Evolutionary conservation across 148 eudicot genomes (phyloP).

Genomic region (Rhododendron ovatum): DNA sequence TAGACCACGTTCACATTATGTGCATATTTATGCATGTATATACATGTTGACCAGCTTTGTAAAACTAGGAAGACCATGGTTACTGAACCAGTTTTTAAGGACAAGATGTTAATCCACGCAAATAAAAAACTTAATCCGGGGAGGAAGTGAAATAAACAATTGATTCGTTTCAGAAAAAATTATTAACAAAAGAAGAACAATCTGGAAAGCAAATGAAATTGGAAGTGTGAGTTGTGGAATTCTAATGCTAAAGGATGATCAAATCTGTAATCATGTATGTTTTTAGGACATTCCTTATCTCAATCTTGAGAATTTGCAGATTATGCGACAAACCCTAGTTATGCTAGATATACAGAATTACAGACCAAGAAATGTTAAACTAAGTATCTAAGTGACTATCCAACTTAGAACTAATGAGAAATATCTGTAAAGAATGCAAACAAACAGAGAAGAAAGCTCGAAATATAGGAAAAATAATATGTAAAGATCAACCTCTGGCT

Average conservation of each 20-base stretch:
- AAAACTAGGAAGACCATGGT: not conserved
- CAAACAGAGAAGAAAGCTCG: not conserved
- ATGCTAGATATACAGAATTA: not conserved
- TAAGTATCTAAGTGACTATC: not conserved
- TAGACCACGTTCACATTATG: not conserved
- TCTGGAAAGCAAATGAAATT: not conserved
- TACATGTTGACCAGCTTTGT: not conserved
- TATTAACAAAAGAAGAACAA: not conserved
- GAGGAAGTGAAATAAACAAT: not conserved
- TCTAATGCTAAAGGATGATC: not conserved
- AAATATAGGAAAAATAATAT: not conserved
- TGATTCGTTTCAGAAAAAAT: not conserved
- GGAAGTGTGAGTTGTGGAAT: not conserved
- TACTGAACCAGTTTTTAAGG: not conserved
- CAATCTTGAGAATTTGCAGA: not conserved
- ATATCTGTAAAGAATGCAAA: not conserved
- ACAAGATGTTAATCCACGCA: not conserved
- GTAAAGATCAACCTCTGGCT: constrained; percentile 64
- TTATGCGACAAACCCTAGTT: not conserved
- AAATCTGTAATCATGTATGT: not conserved
- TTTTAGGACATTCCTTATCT: not conserved
- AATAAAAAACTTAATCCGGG: not conserved
- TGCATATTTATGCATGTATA: not conserved
- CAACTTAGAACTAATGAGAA: not conserved
- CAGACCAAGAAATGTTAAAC: not conserved